Conservation (phyloP, 768 basidiomycete species). For the Russula vinacea region DNA sequence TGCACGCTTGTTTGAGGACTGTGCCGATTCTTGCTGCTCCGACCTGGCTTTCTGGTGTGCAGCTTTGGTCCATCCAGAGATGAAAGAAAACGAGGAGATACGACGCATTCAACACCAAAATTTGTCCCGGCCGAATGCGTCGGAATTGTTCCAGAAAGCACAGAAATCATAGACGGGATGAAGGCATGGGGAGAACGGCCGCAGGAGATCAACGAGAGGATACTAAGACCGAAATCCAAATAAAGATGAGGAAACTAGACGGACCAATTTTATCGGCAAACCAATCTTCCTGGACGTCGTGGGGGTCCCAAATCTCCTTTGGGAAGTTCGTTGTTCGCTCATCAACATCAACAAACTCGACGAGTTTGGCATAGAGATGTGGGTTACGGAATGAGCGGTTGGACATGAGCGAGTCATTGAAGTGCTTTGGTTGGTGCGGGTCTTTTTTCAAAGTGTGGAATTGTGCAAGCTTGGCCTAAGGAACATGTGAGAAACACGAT, state of each 20-base stretch:
- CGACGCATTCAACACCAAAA: not conserved
- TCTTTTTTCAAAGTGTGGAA: slow-evolving; percentile 73
- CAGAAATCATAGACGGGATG: not conserved
- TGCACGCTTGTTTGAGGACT: slow-evolving; percentile 39
- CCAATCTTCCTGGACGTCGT: slow-evolving; percentile 62
- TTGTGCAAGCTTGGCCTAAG: slow-evolving; percentile 73
- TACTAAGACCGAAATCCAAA: not conserved
- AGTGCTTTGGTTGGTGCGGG: slow-evolving; percentile 68
- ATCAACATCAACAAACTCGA: slow-evolving; percentile 90
- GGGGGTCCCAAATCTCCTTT: slow-evolving; percentile 66
- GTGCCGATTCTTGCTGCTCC: slow-evolving; percentile 41
- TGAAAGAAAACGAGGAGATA: slow-evolving; percentile 2
- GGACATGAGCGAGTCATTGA: slow-evolving; percentile 93
- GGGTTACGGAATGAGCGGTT: slow-evolving; percentile 94
- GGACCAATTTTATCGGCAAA: slow-evolving; percentile 75
- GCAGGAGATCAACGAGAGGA: slow-evolving; percentile 1
- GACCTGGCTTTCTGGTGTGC: slow-evolving; percentile 42
- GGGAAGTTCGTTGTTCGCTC: slow-evolving; percentile 87
- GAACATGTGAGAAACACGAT: not conserved
- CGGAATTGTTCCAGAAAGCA: not conserved
- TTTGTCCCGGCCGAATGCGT: not conserved
- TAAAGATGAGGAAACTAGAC: slow-evolving; percentile 32
- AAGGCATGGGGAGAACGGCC: not conserved
- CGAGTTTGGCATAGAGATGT: slow-evolving; percentile 91
- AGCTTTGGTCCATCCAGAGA: slow-evolving; percentile 34